Conservation (phyloP, 331 rosid species). For the Rosa hybrid region DNA sequence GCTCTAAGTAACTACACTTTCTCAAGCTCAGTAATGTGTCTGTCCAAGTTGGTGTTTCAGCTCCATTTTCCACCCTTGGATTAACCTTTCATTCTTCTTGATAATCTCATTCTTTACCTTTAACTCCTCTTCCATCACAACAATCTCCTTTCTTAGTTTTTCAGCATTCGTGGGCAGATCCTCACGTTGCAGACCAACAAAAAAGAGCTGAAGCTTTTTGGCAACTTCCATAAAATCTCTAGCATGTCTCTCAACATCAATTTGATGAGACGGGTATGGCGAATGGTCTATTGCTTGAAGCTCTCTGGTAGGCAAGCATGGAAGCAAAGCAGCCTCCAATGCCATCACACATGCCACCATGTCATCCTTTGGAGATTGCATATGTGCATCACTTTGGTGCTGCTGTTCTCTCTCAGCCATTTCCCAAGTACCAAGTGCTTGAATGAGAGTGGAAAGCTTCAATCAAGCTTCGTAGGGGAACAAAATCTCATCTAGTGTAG, state of each 20-base stretch:
- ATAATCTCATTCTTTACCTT: conserved; percentile 55
- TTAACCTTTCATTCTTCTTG: conserved; percentile 65
- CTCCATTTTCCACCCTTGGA: conserved; percentile 79
- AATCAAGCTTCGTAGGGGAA: background rate
- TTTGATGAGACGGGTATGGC: conserved; percentile 93
- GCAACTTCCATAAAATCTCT: conserved; percentile 98
- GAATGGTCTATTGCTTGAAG: conserved; percentile 96
- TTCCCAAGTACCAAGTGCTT: background rate
- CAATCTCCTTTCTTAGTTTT: conserved; percentile 77
- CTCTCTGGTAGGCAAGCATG: conserved; percentile 95
- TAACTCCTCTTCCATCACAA: conserved; percentile 76
- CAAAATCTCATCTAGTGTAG: background rate
- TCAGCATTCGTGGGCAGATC: conserved; percentile 72
- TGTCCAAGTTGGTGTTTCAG: conserved; percentile 68
- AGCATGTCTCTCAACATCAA: conserved; percentile 93
- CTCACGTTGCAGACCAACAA: conserved; percentile 78
- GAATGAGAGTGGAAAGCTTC: background rate
- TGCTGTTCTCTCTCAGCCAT: conserved; percentile 82
- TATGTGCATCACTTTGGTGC: conserved; percentile 42
- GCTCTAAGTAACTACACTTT: conserved; percentile 62
- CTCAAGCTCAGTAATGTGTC: conserved; percentile 66
- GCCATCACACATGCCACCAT: conserved; percentile 76
- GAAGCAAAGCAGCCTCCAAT: conserved; percentile 91
- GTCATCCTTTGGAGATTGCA: conserved; percentile 68
- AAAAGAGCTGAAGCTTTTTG: conserved; percentile 81